These are phyloP conservation scores for Sarcodon aspratus DNA, from an alignment of 768 basidiomycete species.

Conservation along the genomic window DNA sequence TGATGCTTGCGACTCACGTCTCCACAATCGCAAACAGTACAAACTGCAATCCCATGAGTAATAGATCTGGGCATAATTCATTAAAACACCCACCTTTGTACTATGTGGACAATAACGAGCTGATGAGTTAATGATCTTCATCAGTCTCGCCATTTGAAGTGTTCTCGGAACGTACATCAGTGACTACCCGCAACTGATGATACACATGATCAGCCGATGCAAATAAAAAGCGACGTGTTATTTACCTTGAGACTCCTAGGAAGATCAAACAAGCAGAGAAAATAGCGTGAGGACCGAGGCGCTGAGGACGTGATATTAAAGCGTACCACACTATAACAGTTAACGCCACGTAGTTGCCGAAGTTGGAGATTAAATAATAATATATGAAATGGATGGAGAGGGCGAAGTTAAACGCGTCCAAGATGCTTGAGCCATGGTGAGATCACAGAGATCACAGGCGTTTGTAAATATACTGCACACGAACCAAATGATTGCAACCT, in stretches of 20 bases:
- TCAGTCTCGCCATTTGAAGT: too few relatives aligned
- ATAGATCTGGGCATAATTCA: too few relatives aligned
- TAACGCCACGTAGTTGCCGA: not conserved
- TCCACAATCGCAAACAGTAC: too few relatives aligned
- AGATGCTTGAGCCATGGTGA: too few relatives aligned
- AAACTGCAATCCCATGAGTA: too few relatives aligned
- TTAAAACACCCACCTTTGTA: too few relatives aligned
- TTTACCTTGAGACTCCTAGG: not conserved
- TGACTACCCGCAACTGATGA: not conserved
- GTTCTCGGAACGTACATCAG: not conserved
- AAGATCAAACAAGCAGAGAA: not conserved
- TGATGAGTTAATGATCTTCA: too few relatives aligned
- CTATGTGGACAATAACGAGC: too few relatives aligned
- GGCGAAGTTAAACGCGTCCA: not conserved
- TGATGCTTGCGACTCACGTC: too few relatives aligned
- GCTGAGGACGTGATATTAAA: not conserved
- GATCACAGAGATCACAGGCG: too few relatives aligned
- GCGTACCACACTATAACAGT: not conserved
- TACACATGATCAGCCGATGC: too few relatives aligned
- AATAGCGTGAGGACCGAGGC: not conserved
- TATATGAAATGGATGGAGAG: not conserved
- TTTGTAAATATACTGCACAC: not conserved
- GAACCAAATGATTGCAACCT: not conserved
- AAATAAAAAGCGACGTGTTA: too few relatives aligned
- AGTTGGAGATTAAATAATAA: not conserved